Conservation (phyloP, 306 rosid species). For the Vicia sativa region DNA sequence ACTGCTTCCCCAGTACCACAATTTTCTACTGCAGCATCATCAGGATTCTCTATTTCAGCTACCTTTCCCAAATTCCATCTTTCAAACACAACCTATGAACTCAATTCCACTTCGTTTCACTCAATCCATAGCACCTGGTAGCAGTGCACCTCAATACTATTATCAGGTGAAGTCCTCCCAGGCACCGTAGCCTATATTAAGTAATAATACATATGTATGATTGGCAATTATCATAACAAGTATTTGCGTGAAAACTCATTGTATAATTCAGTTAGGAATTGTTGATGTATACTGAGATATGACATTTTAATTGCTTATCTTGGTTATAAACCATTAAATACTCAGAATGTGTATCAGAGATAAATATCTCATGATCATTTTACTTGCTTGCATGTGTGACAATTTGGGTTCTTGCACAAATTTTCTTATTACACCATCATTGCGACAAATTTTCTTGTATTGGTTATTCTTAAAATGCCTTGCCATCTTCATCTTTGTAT, state of each 20-base stretch:
- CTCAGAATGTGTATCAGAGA: neutral
- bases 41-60: conserved; percentile 98
- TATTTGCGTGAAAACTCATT: conserved; percentile 41
- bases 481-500: too few species aligned
- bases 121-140: conserved; percentile 47
- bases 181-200: conserved; percentile 45
- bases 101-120: conserved; percentile 62
- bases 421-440: too few species aligned
- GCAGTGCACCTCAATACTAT: conserved; percentile 52
- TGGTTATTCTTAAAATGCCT: too few species aligned
- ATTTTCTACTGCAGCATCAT: conserved; percentile 99
- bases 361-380: too few species aligned
- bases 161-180: conserved; percentile 55
- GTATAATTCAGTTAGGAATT: conserved; percentile 48
- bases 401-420: too few species aligned
- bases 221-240: conserved; percentile 26
- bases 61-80: conserved; percentile 62
- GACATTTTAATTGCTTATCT: conserved; percentile 8
- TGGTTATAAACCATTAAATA: conserved; percentile 1
- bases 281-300: conserved; percentile 39
- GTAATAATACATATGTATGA: conserved; percentile 7
- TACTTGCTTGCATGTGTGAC: too few species aligned
- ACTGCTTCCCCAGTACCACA: conserved; percentile 65
- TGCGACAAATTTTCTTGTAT: too few species aligned
- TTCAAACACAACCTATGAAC: conserved; percentile 48